phyloP scores from a whole-genome alignment of 1,284 basidiomycete genomes.

The Marasmius sp. region DNA sequence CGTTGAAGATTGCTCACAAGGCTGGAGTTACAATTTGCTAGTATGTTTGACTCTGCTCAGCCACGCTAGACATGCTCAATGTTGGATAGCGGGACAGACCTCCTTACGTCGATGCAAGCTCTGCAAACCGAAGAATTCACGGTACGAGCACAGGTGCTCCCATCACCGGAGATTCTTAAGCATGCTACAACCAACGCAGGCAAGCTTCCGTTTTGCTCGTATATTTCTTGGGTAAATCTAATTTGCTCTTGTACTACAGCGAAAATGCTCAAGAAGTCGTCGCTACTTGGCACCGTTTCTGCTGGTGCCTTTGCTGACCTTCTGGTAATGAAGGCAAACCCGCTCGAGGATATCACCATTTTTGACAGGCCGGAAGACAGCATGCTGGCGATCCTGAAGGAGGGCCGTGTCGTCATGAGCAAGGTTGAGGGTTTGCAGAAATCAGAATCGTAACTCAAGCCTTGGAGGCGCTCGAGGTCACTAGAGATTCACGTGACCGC shows the following conservation, averaged over 20 bases:
- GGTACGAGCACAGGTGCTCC: slow-evolving; percentile 37
- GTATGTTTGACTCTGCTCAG: slow-evolving; percentile 17
- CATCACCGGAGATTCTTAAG: slow-evolving; percentile 34
- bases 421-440: slow-evolving; percentile 17
- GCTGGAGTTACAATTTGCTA: slow-evolving; percentile 38
- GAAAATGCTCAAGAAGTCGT: slow-evolving; percentile 33
- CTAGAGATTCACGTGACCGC: too few species aligned
- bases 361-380: slow-evolving; percentile 41
- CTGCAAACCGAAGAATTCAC: slow-evolving; percentile 45
- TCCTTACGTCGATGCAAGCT: slow-evolving; percentile 38
- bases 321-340: slow-evolving; percentile 41
- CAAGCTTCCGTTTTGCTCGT: slow-evolving; percentile 12
- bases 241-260: slow-evolving; percentile 14
- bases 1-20: slow-evolving; percentile 35
- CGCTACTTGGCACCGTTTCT: slow-evolving; percentile 35
- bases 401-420: slow-evolving; percentile 33
- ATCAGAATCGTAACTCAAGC: neutral
- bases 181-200: slow-evolving; percentile 47
- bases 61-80: neutral
- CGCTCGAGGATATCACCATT: slow-evolving; percentile 43
- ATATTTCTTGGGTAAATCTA: neutral
- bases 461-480: neutral
- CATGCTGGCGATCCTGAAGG: slow-evolving; percentile 36
- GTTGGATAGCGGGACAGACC: slow-evolving; percentile 36
- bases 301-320: slow-evolving; percentile 42